Conservation (phyloP, 2,329 filamentous ascomycete genomes). For the Calonectria henricotiae region DNA sequence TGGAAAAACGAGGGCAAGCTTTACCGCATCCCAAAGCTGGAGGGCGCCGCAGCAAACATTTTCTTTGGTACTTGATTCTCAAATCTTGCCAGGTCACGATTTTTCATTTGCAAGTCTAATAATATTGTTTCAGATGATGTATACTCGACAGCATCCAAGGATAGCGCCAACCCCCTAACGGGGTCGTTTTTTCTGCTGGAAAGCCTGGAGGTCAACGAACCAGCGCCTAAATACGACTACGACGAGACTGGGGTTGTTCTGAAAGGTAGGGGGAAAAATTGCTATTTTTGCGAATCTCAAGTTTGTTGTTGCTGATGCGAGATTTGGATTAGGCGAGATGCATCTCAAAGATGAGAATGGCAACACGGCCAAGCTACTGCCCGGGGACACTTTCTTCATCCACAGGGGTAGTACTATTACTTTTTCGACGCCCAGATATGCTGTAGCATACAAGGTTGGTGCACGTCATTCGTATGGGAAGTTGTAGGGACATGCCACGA, state of each 20-base stretch:
- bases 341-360: constrained; percentile 33
- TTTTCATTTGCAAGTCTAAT: background rate
- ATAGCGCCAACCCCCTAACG: constrained; percentile 26
- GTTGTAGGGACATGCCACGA: background rate
- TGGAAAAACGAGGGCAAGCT: constrained; percentile 34
- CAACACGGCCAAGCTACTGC: constrained; percentile 29
- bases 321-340: constrained; percentile 26
- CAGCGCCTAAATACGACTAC: constrained; percentile 35
- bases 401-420: constrained; percentile 32
- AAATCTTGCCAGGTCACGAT: too few species aligned
- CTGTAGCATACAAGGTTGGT: constrained; percentile 35
- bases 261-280: constrained; percentile 14
- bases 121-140: constrained; percentile 7
- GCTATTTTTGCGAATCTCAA: background rate
- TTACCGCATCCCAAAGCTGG: constrained; percentile 35
- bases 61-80: constrained; percentile 24
- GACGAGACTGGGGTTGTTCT: constrained; percentile 36
- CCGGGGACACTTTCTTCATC: constrained; percentile 38
- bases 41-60: constrained; percentile 26
- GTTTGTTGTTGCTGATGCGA: background rate
- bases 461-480: constrained; percentile 24
- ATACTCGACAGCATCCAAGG: constrained; percentile 13
- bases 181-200: constrained; percentile 36
- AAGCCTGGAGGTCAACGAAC: constrained; percentile 16
- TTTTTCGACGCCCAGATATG: constrained; percentile 37